phyloP scores from a whole-genome alignment of 1,284 basidiomycete genomes.

The Erythrobasidium hasegawianum region DNA sequence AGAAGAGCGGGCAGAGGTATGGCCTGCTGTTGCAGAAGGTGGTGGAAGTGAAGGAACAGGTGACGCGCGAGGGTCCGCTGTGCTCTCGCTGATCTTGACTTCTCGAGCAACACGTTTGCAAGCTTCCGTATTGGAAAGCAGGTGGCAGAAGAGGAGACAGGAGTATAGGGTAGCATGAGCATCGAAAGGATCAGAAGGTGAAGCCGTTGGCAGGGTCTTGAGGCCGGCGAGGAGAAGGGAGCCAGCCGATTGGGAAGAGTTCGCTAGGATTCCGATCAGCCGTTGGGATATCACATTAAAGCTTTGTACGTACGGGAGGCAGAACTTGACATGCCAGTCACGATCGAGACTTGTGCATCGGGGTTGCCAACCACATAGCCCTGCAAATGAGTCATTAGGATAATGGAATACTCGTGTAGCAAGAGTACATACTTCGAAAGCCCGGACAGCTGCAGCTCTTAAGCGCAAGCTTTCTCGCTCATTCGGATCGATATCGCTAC shows the following conservation, averaged over 20 bases:
- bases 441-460: constrained; percentile 52
- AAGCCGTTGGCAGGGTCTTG: constrained; percentile 50
- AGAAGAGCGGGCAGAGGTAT: neutral
- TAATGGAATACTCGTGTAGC: neutral
- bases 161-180: constrained; percentile 56
- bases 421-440: constrained; percentile 47
- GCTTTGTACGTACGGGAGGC: constrained; percentile 25
- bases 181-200: constrained; percentile 51
- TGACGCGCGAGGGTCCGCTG: constrained; percentile 11
- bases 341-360: constrained; percentile 51
- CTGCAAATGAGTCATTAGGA: constrained; percentile 31
- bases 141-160: constrained; percentile 54
- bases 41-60: constrained; percentile 19
- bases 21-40: constrained; percentile 31
- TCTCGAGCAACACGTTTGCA: constrained; percentile 56
- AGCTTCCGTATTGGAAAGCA: constrained; percentile 56
- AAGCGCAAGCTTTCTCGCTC: constrained; percentile 47
- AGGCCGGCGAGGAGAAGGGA: constrained; percentile 55
- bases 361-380: constrained; percentile 49
- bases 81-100: constrained; percentile 47
- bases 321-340: constrained; percentile 54
- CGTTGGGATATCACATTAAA: too few relatives aligned
- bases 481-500: constrained; percentile 47
- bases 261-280: too few relatives aligned
- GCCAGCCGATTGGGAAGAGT: constrained; percentile 51